Conservation (phyloP, 805 yeast genomes). For the Debaryomyces hansenii region DNA sequence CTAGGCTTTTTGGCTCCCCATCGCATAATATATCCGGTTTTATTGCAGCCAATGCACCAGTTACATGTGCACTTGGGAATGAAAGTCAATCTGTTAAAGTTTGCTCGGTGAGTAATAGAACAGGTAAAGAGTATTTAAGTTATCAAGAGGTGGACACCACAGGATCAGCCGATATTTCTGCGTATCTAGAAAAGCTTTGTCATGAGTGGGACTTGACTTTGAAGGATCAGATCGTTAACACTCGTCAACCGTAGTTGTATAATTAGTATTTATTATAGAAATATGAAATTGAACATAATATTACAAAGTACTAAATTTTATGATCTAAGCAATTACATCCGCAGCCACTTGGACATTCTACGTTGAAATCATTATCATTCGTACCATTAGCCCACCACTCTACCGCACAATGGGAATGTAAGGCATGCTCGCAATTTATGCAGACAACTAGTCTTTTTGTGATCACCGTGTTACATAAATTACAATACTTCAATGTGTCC, state of each 20-base stretch:
- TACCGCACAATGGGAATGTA: slow-evolving; percentile 77
- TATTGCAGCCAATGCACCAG: slow-evolving; percentile 85
- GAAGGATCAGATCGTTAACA: slow-evolving; percentile 67
- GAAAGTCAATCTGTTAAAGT: slow-evolving; percentile 53
- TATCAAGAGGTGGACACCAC: slow-evolving; percentile 56
- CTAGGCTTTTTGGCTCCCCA: slow-evolving; percentile 78
- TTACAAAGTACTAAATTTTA: slow-evolving; percentile 4
- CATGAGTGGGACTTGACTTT: slow-evolving; percentile 74
- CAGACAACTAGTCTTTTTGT: slow-evolving; percentile 66
- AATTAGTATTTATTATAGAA: background rate
- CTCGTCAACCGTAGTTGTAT: slow-evolving; percentile 27
- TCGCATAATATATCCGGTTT: slow-evolving; percentile 90
- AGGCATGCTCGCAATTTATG: slow-evolving; percentile 70
- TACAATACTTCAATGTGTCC: slow-evolving; percentile 49
- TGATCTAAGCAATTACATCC: slow-evolving; percentile 66
- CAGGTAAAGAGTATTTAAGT: slow-evolving; percentile 66
- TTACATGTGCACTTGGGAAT: slow-evolving; percentile 49
- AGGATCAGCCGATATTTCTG: slow-evolving; percentile 66
- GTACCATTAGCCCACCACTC: slow-evolving; percentile 66
- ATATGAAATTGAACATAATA: background rate
- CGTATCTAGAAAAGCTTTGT: slow-evolving; percentile 57
- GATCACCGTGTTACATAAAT: slow-evolving; percentile 62
- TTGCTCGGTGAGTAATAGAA: slow-evolving; percentile 70
- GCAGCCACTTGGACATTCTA: slow-evolving; percentile 81
- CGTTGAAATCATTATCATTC: slow-evolving; percentile 5